phyloP scores from a whole-genome alignment of 2,329 filamentous ascomycete species.

The Thyridium curvatum region DNA sequence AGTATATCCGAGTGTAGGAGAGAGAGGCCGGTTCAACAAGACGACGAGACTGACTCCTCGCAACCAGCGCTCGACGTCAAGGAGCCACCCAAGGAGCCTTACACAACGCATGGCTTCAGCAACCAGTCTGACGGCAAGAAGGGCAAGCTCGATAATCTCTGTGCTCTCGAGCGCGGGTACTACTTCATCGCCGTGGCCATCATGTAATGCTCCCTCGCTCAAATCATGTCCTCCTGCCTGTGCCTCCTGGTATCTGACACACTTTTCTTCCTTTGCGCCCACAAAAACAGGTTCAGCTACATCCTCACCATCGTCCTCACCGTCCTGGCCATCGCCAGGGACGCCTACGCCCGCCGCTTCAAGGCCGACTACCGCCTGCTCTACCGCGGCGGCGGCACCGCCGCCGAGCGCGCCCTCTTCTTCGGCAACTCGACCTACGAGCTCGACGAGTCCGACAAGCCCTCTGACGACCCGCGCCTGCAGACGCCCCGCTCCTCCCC shows the following conservation, averaged over 20 bases:
- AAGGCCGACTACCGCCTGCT: conserved; percentile 15
- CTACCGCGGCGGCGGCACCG: conserved; percentile 14
- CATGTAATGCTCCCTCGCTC: conserved; percentile 18
- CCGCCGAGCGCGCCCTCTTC: conserved; percentile 14
- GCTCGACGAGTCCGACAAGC: conserved; percentile 1
- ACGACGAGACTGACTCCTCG: background rate
- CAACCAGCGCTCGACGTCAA: conserved; percentile 6
- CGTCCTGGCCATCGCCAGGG: conserved; percentile 20
- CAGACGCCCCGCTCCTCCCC: background rate
- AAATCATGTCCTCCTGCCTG: conserved; percentile 2
- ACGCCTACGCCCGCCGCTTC: conserved; percentile 16
- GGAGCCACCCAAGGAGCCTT: conserved; percentile 11
- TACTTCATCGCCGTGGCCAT: conserved; percentile 22
- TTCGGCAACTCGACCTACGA: background rate
- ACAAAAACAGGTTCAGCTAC: conserved; percentile 15
- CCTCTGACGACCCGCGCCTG: background rate
- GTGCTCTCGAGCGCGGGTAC: conserved; percentile 22
- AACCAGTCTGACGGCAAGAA: conserved; percentile 12
- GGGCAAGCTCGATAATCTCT: conserved; percentile 20
- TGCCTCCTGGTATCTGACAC: background rate
- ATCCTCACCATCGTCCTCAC: conserved; percentile 19
- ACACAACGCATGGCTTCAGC: conserved; percentile 23
- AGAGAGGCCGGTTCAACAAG: too few relatives aligned
- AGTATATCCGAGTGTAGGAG: too few relatives aligned
- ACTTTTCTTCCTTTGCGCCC: conserved; percentile 1